Evolutionary conservation across 2,329 filamentous ascomycete species (phyloP).

Genomic region (Tolypocladium endophyticum): DNA sequence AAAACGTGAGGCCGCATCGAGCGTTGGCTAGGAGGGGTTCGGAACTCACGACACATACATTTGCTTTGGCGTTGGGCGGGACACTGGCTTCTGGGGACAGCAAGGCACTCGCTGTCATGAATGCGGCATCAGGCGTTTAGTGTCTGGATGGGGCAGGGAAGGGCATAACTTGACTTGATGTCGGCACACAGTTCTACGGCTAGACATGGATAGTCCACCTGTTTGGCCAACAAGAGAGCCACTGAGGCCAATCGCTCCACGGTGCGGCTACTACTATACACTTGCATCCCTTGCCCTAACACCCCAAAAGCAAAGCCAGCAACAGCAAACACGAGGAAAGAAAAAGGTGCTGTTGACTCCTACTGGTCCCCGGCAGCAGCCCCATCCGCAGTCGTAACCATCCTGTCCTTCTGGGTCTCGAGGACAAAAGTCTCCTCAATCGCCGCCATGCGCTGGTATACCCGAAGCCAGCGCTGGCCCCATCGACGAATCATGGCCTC

Average conservation of each 20-base stretch:
- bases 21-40: not conserved
- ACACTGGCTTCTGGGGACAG: not conserved
- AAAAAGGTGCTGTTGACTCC: not conserved
- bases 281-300: not conserved
- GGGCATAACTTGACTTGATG: not conserved
- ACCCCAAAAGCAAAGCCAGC: not conserved
- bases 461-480: conserved; percentile 78
- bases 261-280: not conserved
- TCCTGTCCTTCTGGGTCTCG: conserved; percentile 16
- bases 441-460: conserved; percentile 70
- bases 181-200: not conserved
- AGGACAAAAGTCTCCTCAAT: conserved; percentile 66
- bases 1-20: not conserved
- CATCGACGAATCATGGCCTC: conserved; percentile 63
- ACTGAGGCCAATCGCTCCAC: not conserved
- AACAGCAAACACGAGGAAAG: not conserved
- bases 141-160: not conserved
- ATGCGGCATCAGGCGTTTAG: not conserved
- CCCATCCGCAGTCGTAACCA: conserved; percentile 1
- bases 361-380: not conserved
- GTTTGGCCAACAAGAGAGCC: not conserved
- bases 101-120: not conserved
- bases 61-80: not conserved
- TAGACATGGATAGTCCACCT: not conserved
- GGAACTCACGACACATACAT: not conserved